Percentiles rank a stretch among this genome's conserved stretches.
Evolutionary conservation across 2,329 filamentous ascomycete species (phyloP).

Genomic region (Monilinia aucupariae): DNA sequence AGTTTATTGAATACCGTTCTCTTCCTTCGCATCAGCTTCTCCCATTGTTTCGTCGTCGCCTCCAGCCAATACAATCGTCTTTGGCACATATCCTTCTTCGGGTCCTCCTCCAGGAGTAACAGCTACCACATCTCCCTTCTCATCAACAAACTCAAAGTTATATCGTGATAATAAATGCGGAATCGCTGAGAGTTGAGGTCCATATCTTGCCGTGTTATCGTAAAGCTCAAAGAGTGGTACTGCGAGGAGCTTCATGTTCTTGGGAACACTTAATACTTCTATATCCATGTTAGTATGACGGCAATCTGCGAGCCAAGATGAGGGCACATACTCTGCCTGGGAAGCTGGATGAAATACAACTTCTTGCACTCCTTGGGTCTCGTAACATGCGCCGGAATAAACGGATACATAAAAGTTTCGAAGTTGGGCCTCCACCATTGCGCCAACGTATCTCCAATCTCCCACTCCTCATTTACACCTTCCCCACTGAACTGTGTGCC

Average conservation of each 20-base stretch:
- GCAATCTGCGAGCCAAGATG: not conserved
- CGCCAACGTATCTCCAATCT: slow-evolving; percentile 88
- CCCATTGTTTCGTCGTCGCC: slow-evolving; percentile 57
- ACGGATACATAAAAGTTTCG: slow-evolving; percentile 99
- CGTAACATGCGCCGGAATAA: slow-evolving; percentile 92
- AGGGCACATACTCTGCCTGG: slow-evolving; percentile 68
- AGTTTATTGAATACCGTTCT: slow-evolving; percentile 38
- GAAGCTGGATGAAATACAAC: slow-evolving; percentile 93
- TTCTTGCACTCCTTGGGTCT: slow-evolving; percentile 99
- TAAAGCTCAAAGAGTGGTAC: slow-evolving; percentile 97
- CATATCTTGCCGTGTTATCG: slow-evolving; percentile 92
- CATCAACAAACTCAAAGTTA: slow-evolving; percentile 96
- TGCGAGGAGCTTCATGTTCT: slow-evolving; percentile 98
- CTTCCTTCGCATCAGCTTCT: slow-evolving; percentile 31
- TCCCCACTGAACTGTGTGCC: slow-evolving; percentile 75
- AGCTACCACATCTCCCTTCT: slow-evolving; percentile 81
- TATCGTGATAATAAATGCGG: slow-evolving; percentile 91
- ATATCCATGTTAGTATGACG: slow-evolving; percentile 21
- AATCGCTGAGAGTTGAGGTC: slow-evolving; percentile 92
- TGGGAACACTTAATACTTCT: slow-evolving; percentile 94
- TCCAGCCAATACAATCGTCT: slow-evolving; percentile 59
- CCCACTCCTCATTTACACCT: slow-evolving; percentile 88
- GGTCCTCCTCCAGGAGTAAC: slow-evolving; percentile 69
- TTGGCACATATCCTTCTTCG: slow-evolving; percentile 50
- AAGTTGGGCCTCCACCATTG: slow-evolving; percentile 99